phyloP scores from a whole-genome alignment of 2,329 filamentous ascomycete species.

The Rutstroemia sp. region DNA sequence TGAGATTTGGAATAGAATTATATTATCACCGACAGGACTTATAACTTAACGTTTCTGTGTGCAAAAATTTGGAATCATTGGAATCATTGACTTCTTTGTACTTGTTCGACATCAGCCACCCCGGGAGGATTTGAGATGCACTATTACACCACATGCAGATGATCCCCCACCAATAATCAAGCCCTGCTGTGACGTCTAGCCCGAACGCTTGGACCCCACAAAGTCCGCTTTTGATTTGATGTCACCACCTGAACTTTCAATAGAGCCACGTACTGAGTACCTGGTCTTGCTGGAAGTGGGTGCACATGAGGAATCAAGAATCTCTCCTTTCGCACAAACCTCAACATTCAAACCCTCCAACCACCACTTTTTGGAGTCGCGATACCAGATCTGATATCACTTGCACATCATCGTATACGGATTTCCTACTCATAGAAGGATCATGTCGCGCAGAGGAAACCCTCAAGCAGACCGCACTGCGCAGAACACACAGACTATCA shows the following conservation, averaged over 20 bases:
- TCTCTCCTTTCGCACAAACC: background rate
- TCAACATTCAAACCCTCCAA: background rate
- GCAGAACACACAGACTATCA: constrained; percentile 89
- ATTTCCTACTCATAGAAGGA: background rate
- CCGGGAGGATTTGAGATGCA: background rate
- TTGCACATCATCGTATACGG: background rate
- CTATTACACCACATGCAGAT: background rate
- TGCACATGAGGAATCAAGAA: background rate
- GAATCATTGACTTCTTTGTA: background rate
- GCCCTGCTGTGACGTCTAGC: background rate
- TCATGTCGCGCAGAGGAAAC: constrained; percentile 76
- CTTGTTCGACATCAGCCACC: background rate
- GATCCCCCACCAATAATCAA: background rate
- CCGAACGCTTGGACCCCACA: background rate
- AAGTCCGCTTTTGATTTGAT: background rate
- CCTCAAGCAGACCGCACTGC: constrained; percentile 80
- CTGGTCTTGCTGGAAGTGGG: background rate
- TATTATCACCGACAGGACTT: background rate
- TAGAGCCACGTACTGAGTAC: background rate
- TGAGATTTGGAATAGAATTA: background rate
- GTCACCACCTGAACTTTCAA: background rate
- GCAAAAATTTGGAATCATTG: background rate
- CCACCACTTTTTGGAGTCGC: background rate
- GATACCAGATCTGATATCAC: background rate
- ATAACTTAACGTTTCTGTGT: background rate